A percentile compares a stretch with the other conserved stretches of the same genome.
phyloP scores from a whole-genome alignment of 1,284 basidiomycete species.

The Uromyces viciae-fabae region DNA sequence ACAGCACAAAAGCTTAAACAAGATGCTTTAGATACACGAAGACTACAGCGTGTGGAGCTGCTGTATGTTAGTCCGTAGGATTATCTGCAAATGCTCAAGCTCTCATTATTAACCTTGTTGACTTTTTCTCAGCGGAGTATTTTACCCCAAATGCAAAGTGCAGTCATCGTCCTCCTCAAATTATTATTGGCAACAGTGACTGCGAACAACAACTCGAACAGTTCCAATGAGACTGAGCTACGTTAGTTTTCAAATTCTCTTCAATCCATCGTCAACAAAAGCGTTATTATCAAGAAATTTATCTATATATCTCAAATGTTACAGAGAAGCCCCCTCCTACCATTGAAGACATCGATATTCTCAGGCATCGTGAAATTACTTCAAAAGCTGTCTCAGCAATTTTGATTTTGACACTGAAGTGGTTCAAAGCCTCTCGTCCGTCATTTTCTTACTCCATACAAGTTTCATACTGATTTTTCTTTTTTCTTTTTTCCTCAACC shows the following conservation, averaged over 20 bases:
- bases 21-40: conserved; percentile 55
- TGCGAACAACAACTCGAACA: conserved; percentile 56
- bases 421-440: conserved; percentile 87
- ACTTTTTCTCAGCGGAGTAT: conserved; percentile 59
- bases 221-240: conserved; percentile 45
- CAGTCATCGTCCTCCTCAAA: conserved; percentile 85
- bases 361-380: conserved; percentile 92
- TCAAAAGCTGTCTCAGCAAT: conserved; percentile 96
- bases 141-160: conserved; percentile 74
- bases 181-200: conserved; percentile 82
- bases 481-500: not conserved
- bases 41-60: conserved; percentile 78
- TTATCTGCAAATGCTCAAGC: not conserved
- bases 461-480: conserved; percentile 2
- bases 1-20: conserved; percentile 34
- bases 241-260: conserved; percentile 14
- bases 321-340: conserved; percentile 66
- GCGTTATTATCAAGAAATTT: conserved; percentile 6
- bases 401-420: conserved; percentile 81
- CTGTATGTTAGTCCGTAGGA: conserved; percentile 69
- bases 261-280: not conserved
- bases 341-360: conserved; percentile 90
- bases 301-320: not conserved
- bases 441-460: not conserved
- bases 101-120: conserved; percentile 2